Evolutionary conservation across 768 basidiomycete species (phyloP).

Genomic region (Panaeolus papilionaceus): DNA sequence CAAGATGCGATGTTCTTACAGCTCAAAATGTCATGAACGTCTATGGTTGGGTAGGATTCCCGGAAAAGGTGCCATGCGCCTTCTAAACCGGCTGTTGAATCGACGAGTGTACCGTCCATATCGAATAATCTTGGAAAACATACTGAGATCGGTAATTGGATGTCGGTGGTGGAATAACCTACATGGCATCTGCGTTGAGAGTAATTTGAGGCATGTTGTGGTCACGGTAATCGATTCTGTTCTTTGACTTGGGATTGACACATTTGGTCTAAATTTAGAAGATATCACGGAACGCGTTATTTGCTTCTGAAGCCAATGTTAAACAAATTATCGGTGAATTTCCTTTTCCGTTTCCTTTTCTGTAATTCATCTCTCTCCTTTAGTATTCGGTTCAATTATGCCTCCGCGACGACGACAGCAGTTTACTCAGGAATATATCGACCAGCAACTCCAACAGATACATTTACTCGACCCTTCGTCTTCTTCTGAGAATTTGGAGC

Average conservation of each 20-base stretch:
- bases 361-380: slow-evolving; percentile 22
- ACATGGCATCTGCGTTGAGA: slow-evolving; percentile 52
- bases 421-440: slow-evolving; percentile 85
- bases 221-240: not conserved
- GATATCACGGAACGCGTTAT: slow-evolving; percentile 27
- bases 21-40: slow-evolving; percentile 65
- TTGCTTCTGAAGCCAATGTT: slow-evolving; percentile 42
- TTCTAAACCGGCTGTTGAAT: slow-evolving; percentile 82
- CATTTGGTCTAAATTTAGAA: not conserved
- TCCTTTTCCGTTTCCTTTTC: slow-evolving; percentile 31
- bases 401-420: slow-evolving; percentile 76
- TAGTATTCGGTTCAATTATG: slow-evolving; percentile 52
- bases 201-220: slow-evolving; percentile 41
- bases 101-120: slow-evolving; percentile 85
- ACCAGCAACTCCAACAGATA: slow-evolving; percentile 91
- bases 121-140: slow-evolving; percentile 65
- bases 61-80: slow-evolving; percentile 86
- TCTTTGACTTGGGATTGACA: not conserved
- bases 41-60: slow-evolving; percentile 68
- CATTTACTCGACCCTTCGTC: slow-evolving; percentile 88
- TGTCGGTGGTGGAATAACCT: slow-evolving; percentile 27
- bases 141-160: slow-evolving; percentile 27
- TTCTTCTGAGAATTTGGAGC: slow-evolving; percentile 93
- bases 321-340: slow-evolving; percentile 44
- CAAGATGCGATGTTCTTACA: slow-evolving; percentile 48